Conservation (phyloP, 768 basidiomycete species). For the Termitomyces sp. region DNA sequence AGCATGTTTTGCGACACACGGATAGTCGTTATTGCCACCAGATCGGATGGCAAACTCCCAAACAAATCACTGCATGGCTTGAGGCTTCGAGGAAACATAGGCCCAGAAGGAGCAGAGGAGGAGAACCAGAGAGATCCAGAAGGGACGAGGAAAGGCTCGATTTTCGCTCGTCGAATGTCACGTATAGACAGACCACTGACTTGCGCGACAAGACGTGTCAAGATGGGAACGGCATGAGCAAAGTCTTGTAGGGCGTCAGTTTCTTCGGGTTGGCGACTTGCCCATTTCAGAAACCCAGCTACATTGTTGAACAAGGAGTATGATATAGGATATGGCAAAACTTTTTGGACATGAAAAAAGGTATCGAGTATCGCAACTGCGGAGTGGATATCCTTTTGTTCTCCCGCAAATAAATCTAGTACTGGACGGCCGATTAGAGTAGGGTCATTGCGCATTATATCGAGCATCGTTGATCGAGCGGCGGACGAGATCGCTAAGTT, state of each 20-base stretch:
- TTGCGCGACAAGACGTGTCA: conserved; percentile 53
- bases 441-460: conserved; percentile 73
- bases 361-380: conserved; percentile 50
- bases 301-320: conserved; percentile 68
- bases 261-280: conserved; percentile 37
- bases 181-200: conserved; percentile 69
- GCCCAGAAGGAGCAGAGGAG: conserved; percentile 41
- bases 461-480: conserved; percentile 51
- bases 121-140: conserved; percentile 69
- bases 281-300: conserved; percentile 57
- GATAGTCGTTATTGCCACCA: conserved; percentile 56
- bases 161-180: conserved; percentile 66
- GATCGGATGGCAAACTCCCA: conserved; percentile 30
- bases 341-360: conserved; percentile 48
- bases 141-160: conserved; percentile 63
- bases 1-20: conserved; percentile 68
- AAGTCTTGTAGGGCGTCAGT: conserved; percentile 43
- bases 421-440: conserved; percentile 56
- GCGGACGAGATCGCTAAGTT: conserved; percentile 49
- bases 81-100: conserved; percentile 55
- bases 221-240: conserved; percentile 48
- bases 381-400: conserved; percentile 36
- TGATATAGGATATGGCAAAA: conserved; percentile 57
- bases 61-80: conserved; percentile 28
- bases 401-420: conserved; percentile 52